A percentile compares a stretch with the other conserved stretches of the same genome.
Conservation (phyloP, 768 basidiomycete species). For the Mycena belliarum region DNA sequence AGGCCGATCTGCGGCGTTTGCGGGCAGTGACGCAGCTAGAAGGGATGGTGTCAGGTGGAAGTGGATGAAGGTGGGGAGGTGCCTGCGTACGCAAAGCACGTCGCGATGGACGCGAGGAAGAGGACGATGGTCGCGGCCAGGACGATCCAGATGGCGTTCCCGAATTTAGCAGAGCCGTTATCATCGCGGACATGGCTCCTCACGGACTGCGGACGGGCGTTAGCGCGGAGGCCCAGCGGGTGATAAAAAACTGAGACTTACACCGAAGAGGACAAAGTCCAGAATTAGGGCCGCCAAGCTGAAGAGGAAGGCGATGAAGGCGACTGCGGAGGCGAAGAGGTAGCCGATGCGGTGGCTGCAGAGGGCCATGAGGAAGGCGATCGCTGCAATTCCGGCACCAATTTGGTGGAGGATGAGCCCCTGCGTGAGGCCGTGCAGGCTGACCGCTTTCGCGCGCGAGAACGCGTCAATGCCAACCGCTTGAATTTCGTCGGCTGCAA, state of each 20-base stretch:
- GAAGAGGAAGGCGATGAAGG: conserved; percentile 22
- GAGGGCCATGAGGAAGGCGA: conserved; percentile 50
- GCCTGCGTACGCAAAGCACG: conserved; percentile 39
- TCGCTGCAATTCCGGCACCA: conserved; percentile 45
- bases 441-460: conserved; percentile 27
- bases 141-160: conserved; percentile 24
- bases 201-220: conserved; percentile 1
- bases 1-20: no score
- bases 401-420: conserved; percentile 61
- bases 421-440: conserved; percentile 53
- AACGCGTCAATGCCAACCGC: conserved; percentile 15
- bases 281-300: conserved; percentile 16
- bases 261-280: conserved; percentile 26
- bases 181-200: conserved; percentile 16
- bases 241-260: not conserved
- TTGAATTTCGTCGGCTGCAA: conserved; percentile 12
- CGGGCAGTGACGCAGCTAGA: no score
- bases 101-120: conserved; percentile 41
- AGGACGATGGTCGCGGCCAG: conserved; percentile 29
- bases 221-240: not conserved
- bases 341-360: conserved; percentile 32
- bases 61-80: no score
- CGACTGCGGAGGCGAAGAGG: conserved; percentile 19
- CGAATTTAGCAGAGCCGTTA: conserved; percentile 11
- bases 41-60: no score